Conservation (phyloP, 306 rosid species). For the Fragaria nilgerrensis region DNA sequence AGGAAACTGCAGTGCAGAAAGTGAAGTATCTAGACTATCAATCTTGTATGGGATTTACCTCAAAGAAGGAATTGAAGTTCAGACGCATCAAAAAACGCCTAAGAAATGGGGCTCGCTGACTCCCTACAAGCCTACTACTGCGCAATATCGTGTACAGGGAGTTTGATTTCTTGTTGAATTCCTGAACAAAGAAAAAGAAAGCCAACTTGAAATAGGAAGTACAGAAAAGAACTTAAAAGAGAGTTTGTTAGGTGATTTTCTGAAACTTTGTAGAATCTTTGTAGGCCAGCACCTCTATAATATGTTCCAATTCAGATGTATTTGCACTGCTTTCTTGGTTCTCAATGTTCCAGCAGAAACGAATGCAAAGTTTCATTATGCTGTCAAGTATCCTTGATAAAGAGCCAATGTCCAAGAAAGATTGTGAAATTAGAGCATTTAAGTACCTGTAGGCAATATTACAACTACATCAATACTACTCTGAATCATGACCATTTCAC, state of each 20-base stretch:
- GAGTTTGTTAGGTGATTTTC: not conserved
- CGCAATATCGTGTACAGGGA: conserved; percentile 92
- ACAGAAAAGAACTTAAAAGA: not conserved
- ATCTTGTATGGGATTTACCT: conserved; percentile 45
- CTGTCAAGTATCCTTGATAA: conserved; percentile 95
- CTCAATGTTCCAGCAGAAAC: conserved; percentile 88
- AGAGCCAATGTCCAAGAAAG: conserved; percentile 96
- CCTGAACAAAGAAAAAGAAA: conserved; percentile 45
- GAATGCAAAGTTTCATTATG: conserved; percentile 95
- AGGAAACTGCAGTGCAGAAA: not conserved
- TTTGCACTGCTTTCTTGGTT: conserved; percentile 74
- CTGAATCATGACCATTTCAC: not conserved
- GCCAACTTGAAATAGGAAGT: not conserved
- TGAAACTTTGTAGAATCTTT: not conserved
- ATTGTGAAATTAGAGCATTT: conserved; percentile 86
- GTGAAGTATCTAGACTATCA: not conserved
- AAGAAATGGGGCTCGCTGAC: conserved; percentile 91
- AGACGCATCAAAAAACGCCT: conserved; percentile 88
- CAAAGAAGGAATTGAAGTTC: conserved; percentile 85
- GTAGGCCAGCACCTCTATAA: conserved; percentile 67
- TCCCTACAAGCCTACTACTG: conserved; percentile 97
- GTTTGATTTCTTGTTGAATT: conserved; percentile 96
- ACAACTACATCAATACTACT: conserved; percentile 4
- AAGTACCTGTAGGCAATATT: conserved; percentile 55
- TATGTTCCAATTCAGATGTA: conserved; percentile 78